Base-by-base conservation (phyloP, 805 yeast species). In the Metschnikowia bowlesiae region DNA sequence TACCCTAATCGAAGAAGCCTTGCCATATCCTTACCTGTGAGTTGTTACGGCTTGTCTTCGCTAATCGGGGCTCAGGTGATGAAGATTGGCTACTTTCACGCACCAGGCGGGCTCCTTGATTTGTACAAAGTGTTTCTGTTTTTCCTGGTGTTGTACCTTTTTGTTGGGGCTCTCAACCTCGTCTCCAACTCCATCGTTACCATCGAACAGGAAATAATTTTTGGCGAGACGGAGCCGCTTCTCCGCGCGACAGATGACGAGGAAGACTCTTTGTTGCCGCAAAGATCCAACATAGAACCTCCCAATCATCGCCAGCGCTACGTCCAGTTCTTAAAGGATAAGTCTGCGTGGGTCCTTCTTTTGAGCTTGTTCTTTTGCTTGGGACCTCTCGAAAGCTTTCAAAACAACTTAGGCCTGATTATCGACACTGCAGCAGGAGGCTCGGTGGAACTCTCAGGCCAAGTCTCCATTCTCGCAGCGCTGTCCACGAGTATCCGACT, bases 331-430 rank as follows among this genome's bases (percentile, higher is more conserved):
- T 63, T 84, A 42, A 65, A 66, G 31, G 89, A 85, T 58, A 73
- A 73, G 22, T 75, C 85, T 1, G 80, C 89, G 42, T 84, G 88
- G 74, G 52, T 85, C 1, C 67, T 89, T n/a, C 72, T 87, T 28
- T 52, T 77, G 2, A 78, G 89, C 9, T 75, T 90, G 47, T 72
- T 90, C 29, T 67, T 89, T 42, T 76, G 84, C 33, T 68, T 88
- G 29, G 98, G 98, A 0, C 92, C 96, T 0, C 70, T 88, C 50
- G 98, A 91, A 60, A 82, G 89, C 75, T 89, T 81, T 65, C 81
- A 88, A 54, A 87, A 89, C 49, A 88, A 90, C 62, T 77, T 91
- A 76, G 94, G 92, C 0, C 84, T 90, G 7, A 70, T 91, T 10
- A 69, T 85, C n/a, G 66, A 69, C 38, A 66, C 79, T 35, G 64